phyloP scores from a whole-genome alignment of 2,329 filamentous ascomycete species.

The Hymenoscyphus occultus region DNA sequence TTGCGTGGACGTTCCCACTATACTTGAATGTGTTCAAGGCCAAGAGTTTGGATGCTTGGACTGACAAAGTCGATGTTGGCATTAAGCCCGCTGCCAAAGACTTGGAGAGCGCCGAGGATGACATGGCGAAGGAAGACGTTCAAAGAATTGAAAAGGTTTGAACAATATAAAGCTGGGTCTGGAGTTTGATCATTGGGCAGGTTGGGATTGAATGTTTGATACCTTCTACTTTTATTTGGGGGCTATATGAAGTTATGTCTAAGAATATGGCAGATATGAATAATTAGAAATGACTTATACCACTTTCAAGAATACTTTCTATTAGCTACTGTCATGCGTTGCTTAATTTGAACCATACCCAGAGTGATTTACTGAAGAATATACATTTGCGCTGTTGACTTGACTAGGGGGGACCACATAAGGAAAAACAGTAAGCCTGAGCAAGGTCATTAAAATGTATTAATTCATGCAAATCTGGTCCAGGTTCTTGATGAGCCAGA shows the following conservation, averaged over 20 bases:
- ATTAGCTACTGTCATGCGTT: background rate
- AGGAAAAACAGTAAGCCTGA: too few species aligned
- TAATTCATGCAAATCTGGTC: too few species aligned
- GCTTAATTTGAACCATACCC: background rate
- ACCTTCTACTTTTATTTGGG: background rate
- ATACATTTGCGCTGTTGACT: too few species aligned
- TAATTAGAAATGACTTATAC: background rate
- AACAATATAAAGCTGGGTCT: background rate
- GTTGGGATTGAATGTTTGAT: background rate
- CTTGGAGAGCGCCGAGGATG: slow-evolving; percentile 19
- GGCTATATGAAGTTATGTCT: background rate
- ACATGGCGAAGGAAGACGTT: slow-evolving; percentile 14
- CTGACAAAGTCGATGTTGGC: slow-evolving; percentile 30
- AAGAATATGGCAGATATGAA: background rate
- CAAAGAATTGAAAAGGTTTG: slow-evolving; percentile 24
- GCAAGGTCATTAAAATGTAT: too few species aligned
- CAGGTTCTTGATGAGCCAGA: too few species aligned
- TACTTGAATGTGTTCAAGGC: slow-evolving; percentile 30
- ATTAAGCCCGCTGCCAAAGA: slow-evolving; percentile 24
- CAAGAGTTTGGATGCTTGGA: slow-evolving; percentile 30
- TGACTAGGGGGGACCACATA: too few species aligned
- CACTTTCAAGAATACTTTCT: background rate
- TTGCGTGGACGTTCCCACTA: slow-evolving; percentile 26
- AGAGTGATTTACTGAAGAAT: background rate
- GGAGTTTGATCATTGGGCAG: background rate